Percentiles rank a stretch among this genome's conserved stretches.
These are phyloP conservation scores for Bjerkandera adusta DNA, from an alignment of 1,284 basidiomycete species.

Conservation along the genomic window DNA sequence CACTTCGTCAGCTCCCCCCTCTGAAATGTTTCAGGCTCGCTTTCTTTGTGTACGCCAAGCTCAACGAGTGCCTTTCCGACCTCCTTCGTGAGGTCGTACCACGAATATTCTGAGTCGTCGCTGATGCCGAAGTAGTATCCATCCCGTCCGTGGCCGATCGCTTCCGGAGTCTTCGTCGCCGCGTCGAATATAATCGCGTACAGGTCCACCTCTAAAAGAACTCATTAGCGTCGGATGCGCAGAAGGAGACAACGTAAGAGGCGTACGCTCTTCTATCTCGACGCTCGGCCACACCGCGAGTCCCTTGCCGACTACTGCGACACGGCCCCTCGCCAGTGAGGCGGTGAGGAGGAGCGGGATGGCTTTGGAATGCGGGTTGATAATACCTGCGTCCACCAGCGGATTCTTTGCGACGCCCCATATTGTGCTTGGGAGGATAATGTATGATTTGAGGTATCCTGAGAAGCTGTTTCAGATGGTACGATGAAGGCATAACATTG, in stretches of 20 bases:
- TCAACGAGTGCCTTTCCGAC: constrained; percentile 34
- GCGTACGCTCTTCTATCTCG: constrained; percentile 32
- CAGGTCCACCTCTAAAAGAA: constrained; percentile 15
- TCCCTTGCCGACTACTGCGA: constrained; percentile 32
- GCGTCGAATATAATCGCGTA: constrained; percentile 21
- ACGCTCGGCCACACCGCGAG: constrained; percentile 29
- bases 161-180: constrained; percentile 7
- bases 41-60: constrained; percentile 22
- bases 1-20: constrained; percentile 29
- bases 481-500: not conserved
- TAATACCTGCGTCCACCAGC: constrained; percentile 36
- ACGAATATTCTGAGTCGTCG: constrained; percentile 42
- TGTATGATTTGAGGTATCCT: constrained; percentile 38
- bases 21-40: constrained; percentile 29
- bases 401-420: constrained; percentile 36
- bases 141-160: constrained; percentile 36
- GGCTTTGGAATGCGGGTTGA: constrained; percentile 36
- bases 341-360: constrained; percentile 32
- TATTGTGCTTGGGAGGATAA: constrained; percentile 40
- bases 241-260: too few relatives aligned
- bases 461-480: not conserved
- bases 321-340: constrained; percentile 30
- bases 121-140: constrained; percentile 42
- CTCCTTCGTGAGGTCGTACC: constrained; percentile 34
- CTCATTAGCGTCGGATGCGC: too few relatives aligned